These are phyloP conservation scores for Scolecobasidium constrictum DNA, from an alignment of 2,329 filamentous ascomycete genomes.

Conservation along the genomic window DNA sequence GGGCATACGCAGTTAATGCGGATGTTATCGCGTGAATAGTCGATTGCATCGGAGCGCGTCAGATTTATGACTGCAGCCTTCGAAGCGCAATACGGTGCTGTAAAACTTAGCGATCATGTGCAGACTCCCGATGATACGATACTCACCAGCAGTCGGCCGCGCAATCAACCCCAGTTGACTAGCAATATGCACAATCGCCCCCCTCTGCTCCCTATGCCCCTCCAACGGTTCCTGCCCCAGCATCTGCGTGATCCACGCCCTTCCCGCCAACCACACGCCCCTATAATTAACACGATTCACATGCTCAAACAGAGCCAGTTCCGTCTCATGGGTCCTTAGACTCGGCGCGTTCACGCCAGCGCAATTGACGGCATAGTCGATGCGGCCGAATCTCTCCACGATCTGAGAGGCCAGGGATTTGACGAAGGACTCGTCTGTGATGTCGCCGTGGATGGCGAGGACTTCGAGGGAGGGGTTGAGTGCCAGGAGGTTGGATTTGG, in stretches of 20 bases:
- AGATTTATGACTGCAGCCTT: slow-evolving; percentile 21
- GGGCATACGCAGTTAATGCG: slow-evolving; percentile 27
- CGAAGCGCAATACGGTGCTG: background rate
- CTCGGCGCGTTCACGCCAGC: slow-evolving; percentile 33
- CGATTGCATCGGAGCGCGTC: slow-evolving; percentile 37
- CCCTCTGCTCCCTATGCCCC: background rate
- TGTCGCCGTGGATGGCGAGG: background rate
- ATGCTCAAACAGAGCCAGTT: background rate
- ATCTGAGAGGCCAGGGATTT: background rate
- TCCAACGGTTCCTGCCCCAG: background rate
- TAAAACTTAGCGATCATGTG: too few species aligned
- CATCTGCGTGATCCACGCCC: background rate
- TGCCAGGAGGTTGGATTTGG: background rate
- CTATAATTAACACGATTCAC: background rate
- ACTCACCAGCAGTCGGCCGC: background rate
- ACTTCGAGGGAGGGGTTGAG: background rate
- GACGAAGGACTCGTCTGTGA: background rate
- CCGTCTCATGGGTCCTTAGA: background rate
- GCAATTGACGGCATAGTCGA: slow-evolving; percentile 39
- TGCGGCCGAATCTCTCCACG: slow-evolving; percentile 29
- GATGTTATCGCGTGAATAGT: slow-evolving; percentile 38
- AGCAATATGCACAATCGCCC: background rate
- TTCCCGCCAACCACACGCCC: background rate
- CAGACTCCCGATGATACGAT: background rate
- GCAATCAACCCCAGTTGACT: background rate